Evolutionary conservation across 2,329 filamentous ascomycete genomes (phyloP), one percentile per base, ranked within the genome.

Genomic region (Pseudocercospora macadamiae): DNA sequence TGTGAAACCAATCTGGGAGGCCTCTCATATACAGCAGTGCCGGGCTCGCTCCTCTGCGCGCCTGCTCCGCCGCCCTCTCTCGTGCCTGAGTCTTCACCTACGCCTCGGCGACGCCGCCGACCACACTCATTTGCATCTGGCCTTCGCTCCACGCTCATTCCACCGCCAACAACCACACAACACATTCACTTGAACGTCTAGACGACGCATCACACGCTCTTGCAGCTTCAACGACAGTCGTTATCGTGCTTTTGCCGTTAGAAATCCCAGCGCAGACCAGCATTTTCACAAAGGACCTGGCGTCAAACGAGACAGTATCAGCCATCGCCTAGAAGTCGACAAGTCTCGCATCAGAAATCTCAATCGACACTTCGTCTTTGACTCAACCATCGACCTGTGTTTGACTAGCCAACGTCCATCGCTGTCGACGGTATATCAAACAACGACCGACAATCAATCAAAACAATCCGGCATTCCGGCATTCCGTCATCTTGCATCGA

Each of bases 261-360:
- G 51, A n/a, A 53, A 16, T 21, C 19, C 32, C 51, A 16, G 32
- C 48, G 28, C 28, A 51, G 26, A 19, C 30, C 34, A 39, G 49
- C 32, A 28, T 25, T 16, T 44, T 28, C 18, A n/a, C 48, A 25
- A 44, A 26, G 51, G 53, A 54, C 58, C 58, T 51, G 58, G 60
- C 37, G 60, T 63, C 55, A 54, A 47, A 45, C 60, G 60, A 61
- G 60, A 64, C 55, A 62, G 51, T 55, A 49, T 54, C 56, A 63
- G 56, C 53, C 60, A 56, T 58, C 60, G 60, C 52, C 57, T 59
- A 30, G 51, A 59, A 25, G 55, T 60, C 57, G 57, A 54, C 54
- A 57, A 51, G 54, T 59, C 53, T 59, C 60, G 32, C 49, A 54
- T 14, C 53, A 52, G 51, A 53, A 54, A 49, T 48, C 39, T 53